Percentiles rank a stretch among this genome's conserved stretches.
Evolutionary conservation across 805 yeast species (phyloP).

Genomic region (Ogataea naganishii): DNA sequence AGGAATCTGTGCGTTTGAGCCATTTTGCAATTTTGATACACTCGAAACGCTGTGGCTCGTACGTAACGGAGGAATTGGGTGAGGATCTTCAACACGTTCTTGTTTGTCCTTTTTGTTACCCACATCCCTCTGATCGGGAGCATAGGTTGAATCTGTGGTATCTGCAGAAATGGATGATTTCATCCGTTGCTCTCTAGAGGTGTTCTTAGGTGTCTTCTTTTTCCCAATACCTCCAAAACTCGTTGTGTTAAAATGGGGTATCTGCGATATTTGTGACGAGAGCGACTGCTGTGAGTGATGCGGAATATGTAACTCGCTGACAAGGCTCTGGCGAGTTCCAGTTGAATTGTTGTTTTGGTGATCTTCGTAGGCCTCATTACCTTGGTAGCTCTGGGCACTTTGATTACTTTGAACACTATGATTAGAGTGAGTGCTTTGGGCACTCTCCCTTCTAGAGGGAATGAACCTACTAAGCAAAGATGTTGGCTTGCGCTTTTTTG

Average conservation of each 20-base stretch:
- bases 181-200: no score
- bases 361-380: conserved; percentile 9
- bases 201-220: no score
- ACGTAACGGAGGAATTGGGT: conserved; percentile 4
- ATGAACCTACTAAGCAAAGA: conserved; percentile 14
- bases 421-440: conserved; percentile 5
- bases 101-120: conserved; percentile 1
- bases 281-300: conserved; percentile 2
- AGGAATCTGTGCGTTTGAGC: conserved; percentile 2
- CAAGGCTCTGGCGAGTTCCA: not conserved
- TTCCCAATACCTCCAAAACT: no score
- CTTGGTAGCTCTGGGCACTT: conserved; percentile 5
- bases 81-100: not conserved
- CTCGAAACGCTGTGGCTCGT: no score
- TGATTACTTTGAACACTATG: conserved; percentile 1
- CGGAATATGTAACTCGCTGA: conserved; percentile 1
- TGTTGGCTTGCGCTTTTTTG: conserved; percentile 15
- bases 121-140: not conserved
- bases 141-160: no score
- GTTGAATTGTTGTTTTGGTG: conserved; percentile 2
- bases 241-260: not conserved
- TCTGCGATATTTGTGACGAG: conserved; percentile 3
- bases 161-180: no score
- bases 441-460: conserved; percentile 20
- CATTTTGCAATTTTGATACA: no score